Percentiles rank a stretch among this genome's conserved stretches.
Evolutionary conservation across 2,329 filamentous ascomycete genomes (phyloP).

Genomic region (Pseudogymnoascus sp.): DNA sequence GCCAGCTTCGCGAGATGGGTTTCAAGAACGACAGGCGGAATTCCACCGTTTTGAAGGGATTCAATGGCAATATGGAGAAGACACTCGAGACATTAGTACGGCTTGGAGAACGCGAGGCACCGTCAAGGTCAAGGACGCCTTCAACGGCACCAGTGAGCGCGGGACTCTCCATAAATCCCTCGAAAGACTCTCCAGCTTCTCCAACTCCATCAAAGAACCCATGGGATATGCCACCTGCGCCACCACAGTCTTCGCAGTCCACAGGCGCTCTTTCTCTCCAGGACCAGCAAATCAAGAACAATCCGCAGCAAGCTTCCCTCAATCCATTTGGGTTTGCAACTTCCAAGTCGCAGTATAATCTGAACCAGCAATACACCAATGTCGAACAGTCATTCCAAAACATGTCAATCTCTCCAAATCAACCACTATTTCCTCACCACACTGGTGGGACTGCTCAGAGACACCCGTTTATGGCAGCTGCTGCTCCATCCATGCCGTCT

Average conservation of each 20-base stretch:
- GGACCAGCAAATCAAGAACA: conserved; percentile 41
- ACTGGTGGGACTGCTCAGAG: conserved; percentile 52
- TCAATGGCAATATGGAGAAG: conserved; percentile 78
- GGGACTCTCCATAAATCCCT: conserved; percentile 25
- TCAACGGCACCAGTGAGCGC: conserved; percentile 30
- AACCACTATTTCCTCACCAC: conserved; percentile 66
- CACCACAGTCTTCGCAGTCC: conserved; percentile 57
- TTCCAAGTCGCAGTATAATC: conserved; percentile 36
- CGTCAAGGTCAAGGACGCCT: conserved; percentile 49
- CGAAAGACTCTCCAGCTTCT: conserved; percentile 16
- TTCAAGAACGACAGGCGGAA: conserved; percentile 81
- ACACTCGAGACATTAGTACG: conserved; percentile 79
- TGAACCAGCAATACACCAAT: conserved; percentile 34
- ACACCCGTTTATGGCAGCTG: conserved; percentile 31
- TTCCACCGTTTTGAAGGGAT: conserved; percentile 68
- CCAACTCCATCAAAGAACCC: conserved; percentile 51
- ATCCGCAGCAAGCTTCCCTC: conserved; percentile 23
- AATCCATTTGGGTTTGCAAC: conserved; percentile 52
- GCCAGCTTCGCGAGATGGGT: conserved; percentile 79
- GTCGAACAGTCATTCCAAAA: conserved; percentile 61
- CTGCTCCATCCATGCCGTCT: conserved; percentile 27
- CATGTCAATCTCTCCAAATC: conserved; percentile 55
- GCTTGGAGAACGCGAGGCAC: conserved; percentile 59
- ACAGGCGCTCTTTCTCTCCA: conserved; percentile 54
- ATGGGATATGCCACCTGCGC: conserved; percentile 51